phyloP scores from a whole-genome alignment of 2,329 filamentous ascomycete species.

The Penicillium italicum region DNA sequence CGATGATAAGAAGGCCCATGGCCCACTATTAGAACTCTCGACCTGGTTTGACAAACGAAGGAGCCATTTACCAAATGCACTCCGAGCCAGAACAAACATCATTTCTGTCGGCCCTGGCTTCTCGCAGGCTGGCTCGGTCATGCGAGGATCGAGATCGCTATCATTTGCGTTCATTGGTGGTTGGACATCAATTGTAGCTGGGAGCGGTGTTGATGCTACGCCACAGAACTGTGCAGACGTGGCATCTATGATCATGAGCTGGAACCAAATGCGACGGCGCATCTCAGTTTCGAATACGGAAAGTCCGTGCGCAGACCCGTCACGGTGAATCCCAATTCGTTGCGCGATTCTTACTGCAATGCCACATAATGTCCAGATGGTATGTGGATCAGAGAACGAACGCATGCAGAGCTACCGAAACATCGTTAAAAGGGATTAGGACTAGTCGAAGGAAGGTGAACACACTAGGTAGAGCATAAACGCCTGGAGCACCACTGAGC shows the following conservation, averaged over 20 bases:
- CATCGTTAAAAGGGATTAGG: not conserved
- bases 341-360: constrained; percentile 48
- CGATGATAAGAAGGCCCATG: constrained; percentile 24
- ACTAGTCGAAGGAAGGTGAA: not conserved
- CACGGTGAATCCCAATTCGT: constrained; percentile 49
- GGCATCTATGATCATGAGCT: constrained; percentile 26
- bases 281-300: constrained; percentile 47
- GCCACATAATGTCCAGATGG: constrained; percentile 52
- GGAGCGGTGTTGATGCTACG: constrained; percentile 14
- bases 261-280: constrained; percentile 32
- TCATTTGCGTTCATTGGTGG: constrained; percentile 44
- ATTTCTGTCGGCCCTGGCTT: constrained; percentile 48
- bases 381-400: constrained; percentile 44
- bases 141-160: constrained; percentile 42
- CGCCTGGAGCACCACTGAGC: constrained; percentile 47
- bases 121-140: constrained; percentile 44
- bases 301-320: constrained; percentile 46
- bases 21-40: constrained; percentile 12
- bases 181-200: constrained; percentile 15
- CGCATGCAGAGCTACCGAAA: constrained; percentile 31
- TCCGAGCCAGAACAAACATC: constrained; percentile 37
- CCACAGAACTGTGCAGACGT: constrained; percentile 23
- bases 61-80: constrained; percentile 34
- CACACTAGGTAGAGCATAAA: constrained; percentile 45
- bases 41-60: constrained; percentile 15